phyloP scores from a whole-genome alignment of 2,329 filamentous ascomycete genomes.

The Curvularia hawaiiensis region DNA sequence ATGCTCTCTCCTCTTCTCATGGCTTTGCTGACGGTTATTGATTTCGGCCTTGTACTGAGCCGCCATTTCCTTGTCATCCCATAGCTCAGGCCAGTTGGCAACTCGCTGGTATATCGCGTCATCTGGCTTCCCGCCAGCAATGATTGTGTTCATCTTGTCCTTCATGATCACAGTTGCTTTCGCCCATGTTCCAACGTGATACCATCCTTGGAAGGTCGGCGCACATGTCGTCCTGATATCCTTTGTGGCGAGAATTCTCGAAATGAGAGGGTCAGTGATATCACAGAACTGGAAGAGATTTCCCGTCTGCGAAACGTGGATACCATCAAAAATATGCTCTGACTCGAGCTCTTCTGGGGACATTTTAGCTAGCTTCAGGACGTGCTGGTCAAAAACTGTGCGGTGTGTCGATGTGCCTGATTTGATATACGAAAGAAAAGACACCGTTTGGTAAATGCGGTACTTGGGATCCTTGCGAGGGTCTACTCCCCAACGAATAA shows the following conservation, averaged over 20 bases:
- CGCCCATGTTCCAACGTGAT: conserved; percentile 76
- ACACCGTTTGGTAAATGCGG: conserved; percentile 82
- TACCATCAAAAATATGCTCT: conserved; percentile 81
- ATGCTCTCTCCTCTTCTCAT: conserved; percentile 37
- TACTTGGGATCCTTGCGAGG: conserved; percentile 78
- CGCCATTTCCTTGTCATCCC: conserved; percentile 41
- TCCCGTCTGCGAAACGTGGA: conserved; percentile 74
- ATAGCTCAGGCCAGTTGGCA: conserved; percentile 40
- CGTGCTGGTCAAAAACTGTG: conserved; percentile 34
- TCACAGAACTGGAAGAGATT: conserved; percentile 96
- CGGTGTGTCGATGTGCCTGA: conserved; percentile 32
- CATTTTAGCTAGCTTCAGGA: conserved; percentile 31
- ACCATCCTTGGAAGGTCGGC: conserved; percentile 74
- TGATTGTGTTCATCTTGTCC: conserved; percentile 68
- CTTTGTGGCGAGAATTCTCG: conserved; percentile 67
- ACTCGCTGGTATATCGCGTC: conserved; percentile 40
- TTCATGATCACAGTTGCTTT: conserved; percentile 90
- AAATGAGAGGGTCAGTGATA: conserved; percentile 78
- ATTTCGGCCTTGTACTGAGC: conserved; percentile 37
- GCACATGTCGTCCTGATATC: conserved; percentile 55
- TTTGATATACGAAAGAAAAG: conserved; percentile 43
- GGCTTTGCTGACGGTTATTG: conserved; percentile 27
- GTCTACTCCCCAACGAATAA: conserved; percentile 85
- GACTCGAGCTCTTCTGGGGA: conserved; percentile 30
- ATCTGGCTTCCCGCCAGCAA: conserved; percentile 42